Evolutionary conservation across 768 basidiomycete genomes (phyloP).

Genomic region (Suillus sp.): DNA sequence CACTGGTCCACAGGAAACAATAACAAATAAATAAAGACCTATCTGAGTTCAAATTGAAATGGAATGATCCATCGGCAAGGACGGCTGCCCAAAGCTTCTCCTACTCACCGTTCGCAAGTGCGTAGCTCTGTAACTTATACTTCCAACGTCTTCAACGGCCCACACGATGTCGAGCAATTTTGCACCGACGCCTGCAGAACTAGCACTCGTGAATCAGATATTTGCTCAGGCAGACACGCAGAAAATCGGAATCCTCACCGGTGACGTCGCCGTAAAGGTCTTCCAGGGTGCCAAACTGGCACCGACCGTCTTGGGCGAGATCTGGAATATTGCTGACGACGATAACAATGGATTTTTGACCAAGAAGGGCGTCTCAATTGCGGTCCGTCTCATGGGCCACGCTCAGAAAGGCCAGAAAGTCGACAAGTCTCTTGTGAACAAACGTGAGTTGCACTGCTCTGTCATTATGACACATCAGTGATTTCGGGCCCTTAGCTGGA

Average conservation of each 20-base stretch:
- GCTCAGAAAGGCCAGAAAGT: conserved; percentile 84
- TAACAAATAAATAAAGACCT: neutral
- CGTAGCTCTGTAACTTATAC: conserved; percentile 29
- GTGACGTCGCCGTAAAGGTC: conserved; percentile 86
- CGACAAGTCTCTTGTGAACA: conserved; percentile 59
- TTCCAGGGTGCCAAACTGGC: conserved; percentile 83
- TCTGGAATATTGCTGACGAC: conserved; percentile 92
- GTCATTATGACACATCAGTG: conserved; percentile 12
- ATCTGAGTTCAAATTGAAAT: conserved; percentile 11
- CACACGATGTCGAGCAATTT: conserved; percentile 44
- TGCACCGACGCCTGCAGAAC: conserved; percentile 48
- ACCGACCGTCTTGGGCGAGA: conserved; percentile 80
- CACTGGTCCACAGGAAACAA: conserved; percentile 1
- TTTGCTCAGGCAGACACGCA: conserved; percentile 74
- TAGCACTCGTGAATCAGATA: conserved; percentile 70
- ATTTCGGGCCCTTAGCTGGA: conserved; percentile 58
- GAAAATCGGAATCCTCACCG: conserved; percentile 82
- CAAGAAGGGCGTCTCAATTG: conserved; percentile 83
- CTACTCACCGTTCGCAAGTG: conserved; percentile 14
- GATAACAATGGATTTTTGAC: conserved; percentile 94
- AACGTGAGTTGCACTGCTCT: conserved; percentile 55
- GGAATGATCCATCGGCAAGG: conserved; percentile 6
- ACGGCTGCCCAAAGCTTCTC: conserved; percentile 9
- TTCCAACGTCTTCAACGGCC: conserved; percentile 15
- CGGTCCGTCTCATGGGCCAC: conserved; percentile 89